Conservation (phyloP, 148 eudicot genomes). For the Hydrangea macrophylla region DNA sequence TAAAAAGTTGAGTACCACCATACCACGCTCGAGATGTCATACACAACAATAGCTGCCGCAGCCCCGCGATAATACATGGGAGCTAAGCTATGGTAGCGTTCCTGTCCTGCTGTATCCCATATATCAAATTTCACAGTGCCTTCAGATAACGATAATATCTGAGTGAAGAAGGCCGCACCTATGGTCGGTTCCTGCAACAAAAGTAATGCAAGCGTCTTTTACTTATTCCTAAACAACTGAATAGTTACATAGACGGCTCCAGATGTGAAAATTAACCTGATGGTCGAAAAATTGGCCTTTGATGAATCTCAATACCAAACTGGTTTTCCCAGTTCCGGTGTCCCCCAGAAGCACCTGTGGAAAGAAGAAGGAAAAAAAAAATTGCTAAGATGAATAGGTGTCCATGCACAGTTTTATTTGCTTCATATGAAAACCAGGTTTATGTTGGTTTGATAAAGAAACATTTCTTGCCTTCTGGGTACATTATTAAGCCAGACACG, state of each 20-base stretch:
- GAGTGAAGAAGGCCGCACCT: conserved; percentile 51
- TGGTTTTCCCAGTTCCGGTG: conserved; percentile 49
- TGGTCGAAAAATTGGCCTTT: conserved; percentile 37
- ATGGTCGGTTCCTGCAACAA: conserved; percentile 42
- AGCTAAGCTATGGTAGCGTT: conserved; percentile 53
- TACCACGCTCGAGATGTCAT: conserved; percentile 51
- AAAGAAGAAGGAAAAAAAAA: neutral
- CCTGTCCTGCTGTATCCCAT: conserved; percentile 60
- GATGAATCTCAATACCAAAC: conserved; percentile 39
- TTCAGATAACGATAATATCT: conserved; percentile 35
- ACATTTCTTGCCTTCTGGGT: too few species aligned
- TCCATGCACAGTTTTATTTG: too few species aligned
- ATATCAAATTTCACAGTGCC: conserved; percentile 47
- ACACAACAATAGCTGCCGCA: conserved; percentile 47
- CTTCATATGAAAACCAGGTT: too few species aligned
- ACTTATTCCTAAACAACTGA: too few species aligned
- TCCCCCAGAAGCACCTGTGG: conserved; percentile 47
- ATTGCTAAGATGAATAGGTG: neutral
- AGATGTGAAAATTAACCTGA: conserved; percentile 28
- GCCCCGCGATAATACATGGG: conserved; percentile 61
- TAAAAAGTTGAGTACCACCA: too few species aligned
- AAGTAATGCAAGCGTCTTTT: conserved; percentile 1
- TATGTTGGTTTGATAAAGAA: too few species aligned
- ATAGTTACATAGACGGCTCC: too few species aligned
- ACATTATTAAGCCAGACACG: too few species aligned